Evolutionary conservation across 2,329 filamentous ascomycete species (phyloP).

Genomic region (Penicillium expansum): DNA sequence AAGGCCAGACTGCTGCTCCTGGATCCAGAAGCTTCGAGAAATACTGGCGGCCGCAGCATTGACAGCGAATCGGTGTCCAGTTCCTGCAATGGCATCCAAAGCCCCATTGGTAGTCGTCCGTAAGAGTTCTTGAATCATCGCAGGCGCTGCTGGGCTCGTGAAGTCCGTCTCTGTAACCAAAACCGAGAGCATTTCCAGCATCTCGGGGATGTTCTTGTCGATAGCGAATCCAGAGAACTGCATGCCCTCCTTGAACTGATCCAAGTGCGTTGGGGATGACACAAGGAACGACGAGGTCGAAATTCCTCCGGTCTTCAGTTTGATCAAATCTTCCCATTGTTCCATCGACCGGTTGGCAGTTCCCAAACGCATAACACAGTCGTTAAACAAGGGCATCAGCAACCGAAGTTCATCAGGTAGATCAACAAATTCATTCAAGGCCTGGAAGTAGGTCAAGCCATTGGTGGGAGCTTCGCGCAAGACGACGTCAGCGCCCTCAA

Average conservation of each 20-base stretch:
- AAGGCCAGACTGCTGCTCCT: conserved; percentile 85
- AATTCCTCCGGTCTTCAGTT: conserved; percentile 90
- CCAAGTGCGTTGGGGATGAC: conserved; percentile 70
- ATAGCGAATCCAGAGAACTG: conserved; percentile 82
- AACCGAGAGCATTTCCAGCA: conserved; percentile 81
- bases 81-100: conserved; percentile 85
- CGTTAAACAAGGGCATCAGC: conserved; percentile 84
- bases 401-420: conserved; percentile 81
- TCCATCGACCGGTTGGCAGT: conserved; percentile 88
- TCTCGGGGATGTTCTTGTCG: conserved; percentile 83
- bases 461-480: conserved; percentile 95
- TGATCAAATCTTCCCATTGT: conserved; percentile 91
- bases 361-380: conserved; percentile 88
- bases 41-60: conserved; percentile 79
- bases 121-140: conserved; percentile 80
- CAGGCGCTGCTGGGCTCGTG: conserved; percentile 73
- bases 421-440: conserved; percentile 74
- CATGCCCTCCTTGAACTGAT: conserved; percentile 73
- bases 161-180: conserved; percentile 88
- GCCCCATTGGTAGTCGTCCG: conserved; percentile 85
- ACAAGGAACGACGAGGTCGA: conserved; percentile 81
- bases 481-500: conserved; percentile 69
- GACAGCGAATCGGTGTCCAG: conserved; percentile 82
- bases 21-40: conserved; percentile 66
- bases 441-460: conserved; percentile 92